These are phyloP conservation scores for Suhomyces pyralidae DNA, from an alignment of 805 yeast species.

Conservation along the genomic window DNA sequence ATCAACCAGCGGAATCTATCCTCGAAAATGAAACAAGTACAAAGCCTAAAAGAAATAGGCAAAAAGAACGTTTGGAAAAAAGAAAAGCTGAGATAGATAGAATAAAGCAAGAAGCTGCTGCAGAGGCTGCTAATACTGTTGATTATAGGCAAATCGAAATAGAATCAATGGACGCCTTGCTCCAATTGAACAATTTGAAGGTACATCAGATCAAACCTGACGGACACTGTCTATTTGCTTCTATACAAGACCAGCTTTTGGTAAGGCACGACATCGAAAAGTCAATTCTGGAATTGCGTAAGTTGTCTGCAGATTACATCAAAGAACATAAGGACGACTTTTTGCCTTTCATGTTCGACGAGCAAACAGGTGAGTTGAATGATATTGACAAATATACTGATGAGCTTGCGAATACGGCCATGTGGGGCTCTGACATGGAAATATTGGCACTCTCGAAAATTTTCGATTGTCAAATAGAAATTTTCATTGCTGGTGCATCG, in stretches of 20 bases:
- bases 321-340: constrained; percentile 63
- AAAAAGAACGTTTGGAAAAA: constrained; percentile 76
- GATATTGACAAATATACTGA: constrained; percentile 67
- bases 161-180: constrained; percentile 55
- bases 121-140: constrained; percentile 64
- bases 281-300: constrained; percentile 55
- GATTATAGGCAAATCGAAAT: constrained; percentile 72
- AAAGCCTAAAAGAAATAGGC: constrained; percentile 62
- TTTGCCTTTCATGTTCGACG: constrained; percentile 81
- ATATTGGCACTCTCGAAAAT: constrained; percentile 73
- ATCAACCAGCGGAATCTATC: neutral
- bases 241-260: constrained; percentile 73
- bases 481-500: constrained; percentile 75
- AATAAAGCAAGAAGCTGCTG: constrained; percentile 62
- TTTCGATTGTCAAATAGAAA: constrained; percentile 70
- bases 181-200: constrained; percentile 46
- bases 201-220: constrained; percentile 80
- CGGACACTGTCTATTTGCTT: constrained; percentile 90
- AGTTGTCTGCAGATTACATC: constrained; percentile 64
- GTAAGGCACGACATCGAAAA: constrained; percentile 43
- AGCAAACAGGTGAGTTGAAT: constrained; percentile 58
- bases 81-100: constrained; percentile 67
- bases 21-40: neutral
- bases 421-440: constrained; percentile 98
- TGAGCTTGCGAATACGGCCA: constrained; percentile 69